phyloP scores from a whole-genome alignment of 371 early-diverging fungal species.

The Choanephora cucurbitarum region DNA sequence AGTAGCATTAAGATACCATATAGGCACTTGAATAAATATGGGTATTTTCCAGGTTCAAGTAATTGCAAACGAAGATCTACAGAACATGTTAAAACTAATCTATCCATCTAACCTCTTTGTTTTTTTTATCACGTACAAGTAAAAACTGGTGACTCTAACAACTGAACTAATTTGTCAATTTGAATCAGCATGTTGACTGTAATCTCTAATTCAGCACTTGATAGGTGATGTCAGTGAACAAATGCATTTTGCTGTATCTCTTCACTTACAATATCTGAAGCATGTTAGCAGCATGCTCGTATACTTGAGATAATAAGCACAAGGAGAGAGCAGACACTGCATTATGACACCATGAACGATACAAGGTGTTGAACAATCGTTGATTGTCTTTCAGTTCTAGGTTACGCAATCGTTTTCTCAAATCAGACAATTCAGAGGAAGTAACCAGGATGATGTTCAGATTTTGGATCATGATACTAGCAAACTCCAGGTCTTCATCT shows the following conservation, averaged over 20 bases:
- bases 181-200: constrained; percentile 88
- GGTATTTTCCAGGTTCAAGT: constrained; percentile 84
- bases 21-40: constrained; percentile 81
- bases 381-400: constrained; percentile 71
- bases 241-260: background rate
- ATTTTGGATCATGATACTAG: constrained; percentile 91
- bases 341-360: constrained; percentile 91
- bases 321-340: constrained; percentile 87
- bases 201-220: constrained; percentile 85
- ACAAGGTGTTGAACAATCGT: constrained; percentile 74
- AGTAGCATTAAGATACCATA: constrained; percentile 92
- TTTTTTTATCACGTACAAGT: constrained; percentile 55
- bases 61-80: constrained; percentile 83
- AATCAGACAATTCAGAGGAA: constrained; percentile 82
- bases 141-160: constrained; percentile 94
- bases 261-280: constrained; percentile 71
- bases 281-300: constrained; percentile 82
- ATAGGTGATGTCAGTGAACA: no score
- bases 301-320: constrained; percentile 87
- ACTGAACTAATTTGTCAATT: constrained; percentile 91
- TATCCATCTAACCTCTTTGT: background rate
- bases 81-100: background rate
- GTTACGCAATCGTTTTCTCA: constrained; percentile 70
- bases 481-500: constrained; percentile 87
- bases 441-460: constrained; percentile 91